Evolutionary conservation across 345 rosid genomes (phyloP), one percentile per base, ranked within the genome.

Genomic region (Ailanthus altissimus): DNA sequence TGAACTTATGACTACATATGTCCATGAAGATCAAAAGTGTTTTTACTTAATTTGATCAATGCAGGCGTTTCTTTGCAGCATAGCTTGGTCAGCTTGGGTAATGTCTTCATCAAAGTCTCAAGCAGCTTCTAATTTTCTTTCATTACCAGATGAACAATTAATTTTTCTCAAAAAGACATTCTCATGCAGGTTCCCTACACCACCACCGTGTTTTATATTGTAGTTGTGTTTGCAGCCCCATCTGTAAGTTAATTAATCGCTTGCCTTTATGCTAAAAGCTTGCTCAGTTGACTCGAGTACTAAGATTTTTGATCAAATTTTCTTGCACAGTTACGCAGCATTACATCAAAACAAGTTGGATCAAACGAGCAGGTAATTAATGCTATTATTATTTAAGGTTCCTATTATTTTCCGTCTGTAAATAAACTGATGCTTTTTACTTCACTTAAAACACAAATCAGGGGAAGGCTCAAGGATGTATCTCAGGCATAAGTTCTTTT

Each of bases 391-490:
- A 32, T 32, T 32, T 3, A 32, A 32, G 38, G 38, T 32, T 32
- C 3, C 38, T 32, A 32, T 32, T 32, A 32, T 32, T 32, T 32
- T 32, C 3, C 38, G 3, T 32, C 3, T 32, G 1, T 32, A 32
- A 1, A 32, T 32, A 32, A 32, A 1, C 38, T 32, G 2, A 32
- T 32, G 38, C 38, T 32, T 32, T 32, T 32, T 32, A n/a, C n/a
- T n/a, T n/a, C n/a, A n/a, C n/a, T n/a, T n/a, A n/a, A n/a, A n/a
- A n/a, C n/a, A n/a, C n/a, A n/a, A n/a, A n/a, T 63, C 89, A 94
- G 98, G 99, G 99, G 36, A 95, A 88, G 80, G 91, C 96, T 68
- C 99, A 93, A 77, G 99, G 98, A 82, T 95, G 93, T 88, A 85
- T 95, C 73, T 89, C 93, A 53, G 90, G 98, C 76, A 79, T 95